Evolutionary conservation across 495 filamentous ascomycete genomes (phyloP).

Genomic region (Aspergillus baeticus): DNA sequence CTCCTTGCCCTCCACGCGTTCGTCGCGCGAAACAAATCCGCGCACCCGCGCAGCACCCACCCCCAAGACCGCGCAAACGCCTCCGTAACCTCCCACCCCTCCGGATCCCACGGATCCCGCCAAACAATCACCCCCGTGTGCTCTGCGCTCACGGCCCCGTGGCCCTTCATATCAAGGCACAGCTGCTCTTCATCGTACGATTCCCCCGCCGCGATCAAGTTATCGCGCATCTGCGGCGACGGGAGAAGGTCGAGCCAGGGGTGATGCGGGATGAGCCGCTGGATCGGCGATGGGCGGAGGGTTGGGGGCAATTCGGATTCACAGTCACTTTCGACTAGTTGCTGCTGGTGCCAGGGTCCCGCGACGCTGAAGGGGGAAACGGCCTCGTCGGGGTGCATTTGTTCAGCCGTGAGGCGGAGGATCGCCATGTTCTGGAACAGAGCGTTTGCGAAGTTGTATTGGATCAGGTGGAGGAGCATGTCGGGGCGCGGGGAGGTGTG

Average conservation of each 20-base stretch:
- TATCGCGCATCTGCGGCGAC: conserved; percentile 33
- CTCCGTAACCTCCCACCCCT: conserved; percentile 44
- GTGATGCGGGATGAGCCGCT: conserved; percentile 35
- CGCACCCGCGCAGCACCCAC: conserved; percentile 39
- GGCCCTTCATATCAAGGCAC: conserved; percentile 35
- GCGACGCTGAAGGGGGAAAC: too few relatives aligned
- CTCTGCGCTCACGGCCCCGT: conserved; percentile 18
- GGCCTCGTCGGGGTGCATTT: too few relatives aligned
- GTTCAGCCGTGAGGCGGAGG: too few relatives aligned
- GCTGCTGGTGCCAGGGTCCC: too few relatives aligned
- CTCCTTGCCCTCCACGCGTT: conserved; percentile 41
- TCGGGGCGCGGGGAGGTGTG: too few relatives aligned
- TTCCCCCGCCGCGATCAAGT: conserved; percentile 33
- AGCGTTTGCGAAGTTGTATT: too few relatives aligned
- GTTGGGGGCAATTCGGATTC: too few relatives aligned
- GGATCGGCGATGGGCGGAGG: conserved; percentile 37
- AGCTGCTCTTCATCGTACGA: conserved; percentile 42
- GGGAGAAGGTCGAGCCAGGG: conserved; percentile 43
- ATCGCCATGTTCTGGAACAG: too few relatives aligned
- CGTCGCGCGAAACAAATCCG: conserved; percentile 36
- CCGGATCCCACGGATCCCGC: conserved; percentile 41
- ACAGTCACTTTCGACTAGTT: too few relatives aligned
- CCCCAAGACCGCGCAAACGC: conserved; percentile 37
- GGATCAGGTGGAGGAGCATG: too few relatives aligned
- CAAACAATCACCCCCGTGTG: conserved; percentile 39